Base-by-base conservation (phyloP, 2,329 filamentous ascomycete genomes). In the Achaetomium macrosporum region DNA sequence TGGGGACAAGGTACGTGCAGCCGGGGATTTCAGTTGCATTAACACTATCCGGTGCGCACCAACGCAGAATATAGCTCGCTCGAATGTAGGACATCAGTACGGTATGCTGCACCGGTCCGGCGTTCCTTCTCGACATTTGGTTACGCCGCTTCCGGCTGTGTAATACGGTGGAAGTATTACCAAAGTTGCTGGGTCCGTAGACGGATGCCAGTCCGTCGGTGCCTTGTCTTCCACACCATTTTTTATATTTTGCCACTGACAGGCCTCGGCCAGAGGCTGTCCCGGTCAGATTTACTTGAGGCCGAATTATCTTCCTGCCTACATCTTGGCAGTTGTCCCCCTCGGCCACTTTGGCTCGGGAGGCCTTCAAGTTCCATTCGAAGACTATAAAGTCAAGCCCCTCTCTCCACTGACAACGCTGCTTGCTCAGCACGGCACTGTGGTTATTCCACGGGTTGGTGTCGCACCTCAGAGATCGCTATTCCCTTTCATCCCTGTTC, bases 221-320 rank as follows among this genome's bases (percentile, higher is more conserved):
- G 19, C 13, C 37, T 40, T 39, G 25, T 41, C n/a, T 37, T 36
- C n/a, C 42, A 12, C 37, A 47, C 42, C 31, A 9, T 42, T 30
- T 42, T 41, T 43, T 36, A 36, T 50, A 13, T 33, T 47, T 50
- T 39, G 47, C 47, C 47, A 43, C 43, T 11, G 25, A 17, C 19
- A 6, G 40, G 31, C 25, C 40, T 39, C 11, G 40, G 44, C 12
- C 31, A 25, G 11, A 15, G 29, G 15, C 29, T 12, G 33, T 16
- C 7, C 31, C n/a, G 17, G 48, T 15, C 29, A 10, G 16, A 13
- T 25, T 13, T 33, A n/a, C 45, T 5, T 25, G 49, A 36, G 42
- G 35, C 42, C 42, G 4, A 25, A 4, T 25, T 4, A 25, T 25
- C 25, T 25, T 4, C 7, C 25, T 25, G 25, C 25, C 25, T 25